Base-by-base conservation (phyloP, 1,139 yeast species). In the Yamadazyma atmosphaerica region DNA sequence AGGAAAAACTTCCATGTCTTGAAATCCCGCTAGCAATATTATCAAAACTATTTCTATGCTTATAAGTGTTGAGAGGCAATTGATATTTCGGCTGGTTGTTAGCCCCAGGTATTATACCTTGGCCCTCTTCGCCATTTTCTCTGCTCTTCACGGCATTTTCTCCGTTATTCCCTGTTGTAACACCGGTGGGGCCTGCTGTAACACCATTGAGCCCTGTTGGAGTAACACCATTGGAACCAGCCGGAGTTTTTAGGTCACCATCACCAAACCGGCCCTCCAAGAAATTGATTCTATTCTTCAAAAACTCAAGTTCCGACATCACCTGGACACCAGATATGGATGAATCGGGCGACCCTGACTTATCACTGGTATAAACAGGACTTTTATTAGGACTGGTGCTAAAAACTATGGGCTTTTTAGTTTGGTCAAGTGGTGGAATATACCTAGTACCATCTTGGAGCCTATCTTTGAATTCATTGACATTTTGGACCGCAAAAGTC, bases 281-380 rank as follows among this genome's bases (percentile, higher is more conserved):
- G 43, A 65, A 65, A 37, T 60, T 64, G 31, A 74, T 69, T 42
- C 70, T 69, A 8, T 61, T 60, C 37, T 67, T 66, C 30, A 74
- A 52, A 10, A 54, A 42, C 14, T 68, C 72, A 29, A 59, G 41
- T 29, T 54, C 59, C 4, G 37, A 13, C 13, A 36, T 33, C 12
- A 34, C 34, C 17, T 25, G 23, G 3, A 33, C 10, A 18, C 14
- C 16, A 19, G 22, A 19, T 6, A 9, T 6, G 9, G 22, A 9
- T 19, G 6, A 9, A 6, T 19, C 22, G 9, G 22, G 22, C 9
- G 22, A 19, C 6, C 8, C 22, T 19, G 22, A 19, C 9, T 19
- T 19, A 6, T 9, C 22, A 19, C 22, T 19, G 22, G 22, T 19
- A 19, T 6, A 19, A 6, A 4, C 33, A 4, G 29, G 19, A 12